These are phyloP conservation scores for Aspergillus bertholletiae DNA, from an alignment of 495 filamentous ascomycete genomes.

Conservation along the genomic window DNA sequence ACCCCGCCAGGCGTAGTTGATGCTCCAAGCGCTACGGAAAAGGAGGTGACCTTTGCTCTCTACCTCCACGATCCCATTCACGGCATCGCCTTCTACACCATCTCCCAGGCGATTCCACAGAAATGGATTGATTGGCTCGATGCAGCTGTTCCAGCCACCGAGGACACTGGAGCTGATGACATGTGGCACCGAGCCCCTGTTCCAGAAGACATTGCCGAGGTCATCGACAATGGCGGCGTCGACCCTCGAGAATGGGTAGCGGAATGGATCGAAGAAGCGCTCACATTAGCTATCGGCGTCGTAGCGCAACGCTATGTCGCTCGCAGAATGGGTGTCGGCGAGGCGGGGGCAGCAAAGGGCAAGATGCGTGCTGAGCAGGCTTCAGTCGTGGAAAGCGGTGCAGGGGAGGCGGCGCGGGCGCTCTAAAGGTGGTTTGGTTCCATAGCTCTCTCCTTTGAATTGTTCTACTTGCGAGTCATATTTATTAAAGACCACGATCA, in stretches of 20 bases:
- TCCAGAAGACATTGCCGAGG: conserved; percentile 82
- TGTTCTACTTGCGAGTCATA: conserved; percentile 5
- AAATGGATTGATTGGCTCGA: conserved; percentile 93
- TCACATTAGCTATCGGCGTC: conserved; percentile 75
- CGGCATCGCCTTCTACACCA: conserved; percentile 76
- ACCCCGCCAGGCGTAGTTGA: conserved; percentile 51
- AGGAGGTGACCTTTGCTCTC: conserved; percentile 76
- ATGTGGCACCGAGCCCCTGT: conserved; percentile 44
- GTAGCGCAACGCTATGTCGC: conserved; percentile 97
- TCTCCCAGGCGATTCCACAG: conserved; percentile 80
- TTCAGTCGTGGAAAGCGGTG: conserved; percentile 64
- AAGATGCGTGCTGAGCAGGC: conserved; percentile 77
- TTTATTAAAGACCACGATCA: not conserved
- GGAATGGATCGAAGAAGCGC: conserved; percentile 91
- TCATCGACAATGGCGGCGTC: conserved; percentile 82
- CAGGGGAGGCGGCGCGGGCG: conserved; percentile 79
- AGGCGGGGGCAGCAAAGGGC: conserved; percentile 64
- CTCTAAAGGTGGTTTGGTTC: conserved; percentile 26
- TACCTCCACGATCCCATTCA: conserved; percentile 94
- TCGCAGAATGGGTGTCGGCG: conserved; percentile 90
- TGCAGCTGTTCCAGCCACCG: conserved; percentile 55
- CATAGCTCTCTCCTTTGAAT: conserved; percentile 9
- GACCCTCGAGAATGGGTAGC: conserved; percentile 96
- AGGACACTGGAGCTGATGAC: conserved; percentile 32
- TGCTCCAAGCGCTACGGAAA: conserved; percentile 44